These are phyloP conservation scores for Ophiostoma triangulosporum DNA, from an alignment of 2,329 filamentous ascomycete genomes.

Conservation along the genomic window DNA sequence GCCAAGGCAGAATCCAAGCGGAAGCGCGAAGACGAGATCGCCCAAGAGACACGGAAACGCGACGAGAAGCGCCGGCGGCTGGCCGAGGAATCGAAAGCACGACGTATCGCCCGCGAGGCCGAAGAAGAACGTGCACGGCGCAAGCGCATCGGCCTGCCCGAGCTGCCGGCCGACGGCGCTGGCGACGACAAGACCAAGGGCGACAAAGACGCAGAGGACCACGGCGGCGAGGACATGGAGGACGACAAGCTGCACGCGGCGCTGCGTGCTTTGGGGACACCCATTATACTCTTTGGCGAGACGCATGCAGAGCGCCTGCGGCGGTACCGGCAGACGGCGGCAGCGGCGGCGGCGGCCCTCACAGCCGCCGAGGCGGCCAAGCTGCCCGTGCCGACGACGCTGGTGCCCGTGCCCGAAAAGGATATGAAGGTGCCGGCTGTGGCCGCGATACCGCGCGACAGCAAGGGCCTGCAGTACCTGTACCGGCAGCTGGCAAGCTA, in stretches of 20 bases:
- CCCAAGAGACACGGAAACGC: slow-evolving; percentile 50
- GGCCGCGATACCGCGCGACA: slow-evolving; percentile 38
- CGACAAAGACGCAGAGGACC: slow-evolving; percentile 24
- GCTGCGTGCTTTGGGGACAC: slow-evolving; percentile 60
- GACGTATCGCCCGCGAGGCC: slow-evolving; percentile 58
- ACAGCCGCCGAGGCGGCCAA: slow-evolving; percentile 1
- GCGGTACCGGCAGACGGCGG: slow-evolving; percentile 54
- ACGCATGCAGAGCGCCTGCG: slow-evolving; percentile 53
- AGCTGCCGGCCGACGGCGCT: slow-evolving; percentile 33
- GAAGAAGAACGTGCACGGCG: slow-evolving; percentile 60
- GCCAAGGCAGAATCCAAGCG: slow-evolving; percentile 65
- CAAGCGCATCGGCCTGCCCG: slow-evolving; percentile 68
- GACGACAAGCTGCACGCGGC: slow-evolving; percentile 57
- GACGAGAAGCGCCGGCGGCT: slow-evolving; percentile 73
- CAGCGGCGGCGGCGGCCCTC: slow-evolving; percentile 36
- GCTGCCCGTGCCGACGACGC: slow-evolving; percentile 75
- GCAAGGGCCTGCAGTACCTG: slow-evolving; percentile 53
- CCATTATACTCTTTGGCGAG: slow-evolving; percentile 69
- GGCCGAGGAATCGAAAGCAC: slow-evolving; percentile 62
- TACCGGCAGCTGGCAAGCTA: slow-evolving; percentile 85
- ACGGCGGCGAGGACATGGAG: slow-evolving; percentile 37
- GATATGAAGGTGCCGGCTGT: slow-evolving; percentile 70
- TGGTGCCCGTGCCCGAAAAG: slow-evolving; percentile 66
- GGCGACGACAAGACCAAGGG: slow-evolving; percentile 19
- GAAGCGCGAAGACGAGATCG: slow-evolving; percentile 77